phyloP scores from a whole-genome alignment of 2,329 filamentous ascomycete genomes.

The Talaromyces sp. region DNA sequence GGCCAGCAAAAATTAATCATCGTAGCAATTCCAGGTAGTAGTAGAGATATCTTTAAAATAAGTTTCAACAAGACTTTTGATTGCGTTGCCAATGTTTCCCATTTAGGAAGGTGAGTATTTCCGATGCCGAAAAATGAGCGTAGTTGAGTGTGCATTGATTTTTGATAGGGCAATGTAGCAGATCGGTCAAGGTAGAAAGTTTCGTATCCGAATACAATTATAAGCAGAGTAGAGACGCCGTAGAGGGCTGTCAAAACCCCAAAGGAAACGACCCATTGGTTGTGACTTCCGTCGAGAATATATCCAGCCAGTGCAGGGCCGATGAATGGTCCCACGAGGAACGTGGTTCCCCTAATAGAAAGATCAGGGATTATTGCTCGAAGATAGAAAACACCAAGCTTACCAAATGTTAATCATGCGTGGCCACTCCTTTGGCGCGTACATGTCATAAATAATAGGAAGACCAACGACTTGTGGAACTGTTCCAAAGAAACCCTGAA shows the following conservation, averaged over 20 bases:
- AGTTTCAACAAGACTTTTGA: slow-evolving; percentile 20
- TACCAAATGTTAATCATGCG: slow-evolving; percentile 37
- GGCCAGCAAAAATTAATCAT: slow-evolving; percentile 36
- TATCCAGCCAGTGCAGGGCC: slow-evolving; percentile 36
- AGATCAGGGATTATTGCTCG: neutral
- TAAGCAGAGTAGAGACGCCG: slow-evolving; percentile 27
- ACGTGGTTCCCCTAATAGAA: slow-evolving; percentile 28
- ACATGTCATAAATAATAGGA: slow-evolving; percentile 38
- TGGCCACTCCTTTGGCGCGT: slow-evolving; percentile 29
- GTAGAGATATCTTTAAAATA: slow-evolving; percentile 27
- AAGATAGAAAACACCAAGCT: neutral
- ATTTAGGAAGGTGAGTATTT: slow-evolving; percentile 25
- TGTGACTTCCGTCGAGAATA: slow-evolving; percentile 23
- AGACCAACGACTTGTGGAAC: slow-evolving; percentile 37
- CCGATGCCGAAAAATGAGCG: slow-evolving; percentile 27
- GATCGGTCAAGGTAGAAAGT: slow-evolving; percentile 25
- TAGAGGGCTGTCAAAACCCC: slow-evolving; percentile 33
- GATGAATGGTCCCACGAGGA: slow-evolving; percentile 34
- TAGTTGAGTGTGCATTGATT: slow-evolving; percentile 11
- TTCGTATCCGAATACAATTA: slow-evolving; percentile 31
- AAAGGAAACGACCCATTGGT: slow-evolving; percentile 29
- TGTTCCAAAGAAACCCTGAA: slow-evolving; percentile 36
- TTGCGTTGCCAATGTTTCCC: slow-evolving; percentile 20
- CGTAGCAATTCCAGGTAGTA: slow-evolving; percentile 26
- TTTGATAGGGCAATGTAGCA: neutral